phyloP scores from a whole-genome alignment of 2,329 filamentous ascomycete species.

The Ascochyta rabiei region DNA sequence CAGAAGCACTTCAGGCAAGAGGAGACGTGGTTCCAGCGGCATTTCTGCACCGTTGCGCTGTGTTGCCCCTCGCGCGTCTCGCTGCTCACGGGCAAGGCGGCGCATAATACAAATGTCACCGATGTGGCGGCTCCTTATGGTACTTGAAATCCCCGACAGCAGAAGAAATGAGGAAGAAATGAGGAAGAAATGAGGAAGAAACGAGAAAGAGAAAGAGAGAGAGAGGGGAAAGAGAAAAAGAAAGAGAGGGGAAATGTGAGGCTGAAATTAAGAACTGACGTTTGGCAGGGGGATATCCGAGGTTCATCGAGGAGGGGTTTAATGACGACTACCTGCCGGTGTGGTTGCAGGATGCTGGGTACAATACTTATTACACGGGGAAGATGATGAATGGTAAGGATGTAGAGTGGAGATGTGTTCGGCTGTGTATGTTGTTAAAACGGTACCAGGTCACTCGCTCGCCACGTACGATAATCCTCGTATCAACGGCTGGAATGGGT shows the following conservation, averaged over 20 bases:
- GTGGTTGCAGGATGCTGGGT: constrained; percentile 72
- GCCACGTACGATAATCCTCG: constrained; percentile 66
- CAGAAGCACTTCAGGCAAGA: constrained; percentile 62
- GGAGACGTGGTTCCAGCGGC: constrained; percentile 65
- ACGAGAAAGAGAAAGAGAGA: too few relatives aligned
- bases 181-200: too few relatives aligned
- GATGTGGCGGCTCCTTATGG: constrained; percentile 61
- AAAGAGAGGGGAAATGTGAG: too few relatives aligned
- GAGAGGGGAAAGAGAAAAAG: too few relatives aligned
- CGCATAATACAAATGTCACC: constrained; percentile 75
- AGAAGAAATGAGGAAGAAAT: too few relatives aligned
- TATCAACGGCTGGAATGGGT: constrained; percentile 65
- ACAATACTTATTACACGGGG: constrained; percentile 75
- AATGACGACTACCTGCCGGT: constrained; percentile 72
- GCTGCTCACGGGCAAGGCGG: constrained; percentile 68
- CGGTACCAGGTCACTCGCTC: constrained; percentile 56
- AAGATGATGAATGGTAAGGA: constrained; percentile 70
- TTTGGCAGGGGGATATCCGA: constrained; percentile 62
- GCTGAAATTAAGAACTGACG: neutral
- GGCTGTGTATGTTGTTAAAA: neutral
- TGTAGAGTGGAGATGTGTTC: neutral
- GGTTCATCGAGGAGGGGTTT: constrained; percentile 68
- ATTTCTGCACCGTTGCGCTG: constrained; percentile 70
- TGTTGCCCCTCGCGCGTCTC: constrained; percentile 73
- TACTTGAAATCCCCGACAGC: too few relatives aligned